Conservation (phyloP, 2,329 filamentous ascomycete genomes). For the Arthrobotrys sinensis region DNA sequence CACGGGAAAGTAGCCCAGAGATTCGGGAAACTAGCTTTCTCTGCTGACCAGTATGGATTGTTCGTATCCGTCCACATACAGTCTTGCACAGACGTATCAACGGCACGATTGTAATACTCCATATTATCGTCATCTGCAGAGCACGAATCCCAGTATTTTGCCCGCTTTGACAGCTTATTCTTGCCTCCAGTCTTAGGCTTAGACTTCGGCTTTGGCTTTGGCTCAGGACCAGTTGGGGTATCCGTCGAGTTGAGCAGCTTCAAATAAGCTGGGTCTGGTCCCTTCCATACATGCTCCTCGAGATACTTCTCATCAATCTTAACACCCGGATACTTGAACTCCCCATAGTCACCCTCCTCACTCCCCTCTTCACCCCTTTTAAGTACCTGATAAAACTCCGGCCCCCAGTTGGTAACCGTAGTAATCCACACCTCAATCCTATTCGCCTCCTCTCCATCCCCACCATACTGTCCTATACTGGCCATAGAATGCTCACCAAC, state of each 20-base stretch:
- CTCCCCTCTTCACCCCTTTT: conserved; percentile 9
- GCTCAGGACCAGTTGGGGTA: not conserved
- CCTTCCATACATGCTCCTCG: conserved; percentile 26
- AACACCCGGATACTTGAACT: conserved; percentile 19
- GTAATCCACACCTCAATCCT: conserved; percentile 40
- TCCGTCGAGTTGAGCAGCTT: conserved; percentile 9
- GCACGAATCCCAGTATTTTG: conserved; percentile 33
- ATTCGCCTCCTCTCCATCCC: conserved; percentile 24
- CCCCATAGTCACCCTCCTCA: conserved; percentile 11
- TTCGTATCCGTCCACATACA: conserved; percentile 31
- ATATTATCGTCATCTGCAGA: conserved; percentile 31
- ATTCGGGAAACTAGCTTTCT: conserved; percentile 22
- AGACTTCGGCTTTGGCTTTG: not conserved
- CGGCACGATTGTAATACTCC: conserved; percentile 29
- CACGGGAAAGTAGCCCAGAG: conserved; percentile 30
- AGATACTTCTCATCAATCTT: conserved; percentile 32
- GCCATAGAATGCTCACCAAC: conserved; percentile 30
- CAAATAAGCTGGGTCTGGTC: conserved; percentile 19
- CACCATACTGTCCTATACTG: conserved; percentile 33
- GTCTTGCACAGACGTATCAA: conserved; percentile 24
- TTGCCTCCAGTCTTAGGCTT: not conserved
- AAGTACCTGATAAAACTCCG: conserved; percentile 28
- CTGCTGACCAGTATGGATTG: conserved; percentile 24
- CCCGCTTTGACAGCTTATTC: conserved; percentile 9
- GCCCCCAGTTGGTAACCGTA: conserved; percentile 20